Conservation (phyloP, 2,329 filamentous ascomycete species). For the Ascocoryne sarcoides region DNA sequence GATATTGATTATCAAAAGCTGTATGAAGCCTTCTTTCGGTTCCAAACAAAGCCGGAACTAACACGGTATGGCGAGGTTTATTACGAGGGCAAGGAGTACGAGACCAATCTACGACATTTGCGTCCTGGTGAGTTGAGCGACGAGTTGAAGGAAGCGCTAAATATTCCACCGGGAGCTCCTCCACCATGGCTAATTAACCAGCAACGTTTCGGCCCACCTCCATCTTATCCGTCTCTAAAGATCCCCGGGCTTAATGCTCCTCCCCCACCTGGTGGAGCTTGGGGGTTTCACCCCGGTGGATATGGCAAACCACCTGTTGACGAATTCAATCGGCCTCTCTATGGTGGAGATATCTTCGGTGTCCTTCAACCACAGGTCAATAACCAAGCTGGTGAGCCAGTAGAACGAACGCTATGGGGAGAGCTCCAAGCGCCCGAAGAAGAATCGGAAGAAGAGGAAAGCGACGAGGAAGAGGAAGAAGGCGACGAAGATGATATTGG, state of each 20-base stretch:
- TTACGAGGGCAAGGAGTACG: conserved; percentile 97
- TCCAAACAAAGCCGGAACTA: conserved; percentile 90
- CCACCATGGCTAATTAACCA: conserved; percentile 97
- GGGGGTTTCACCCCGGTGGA: conserved; percentile 92
- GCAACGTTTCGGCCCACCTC: conserved; percentile 86
- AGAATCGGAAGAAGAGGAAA: conserved; percentile 60
- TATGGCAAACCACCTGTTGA: conserved; percentile 95
- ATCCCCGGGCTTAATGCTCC: conserved; percentile 92
- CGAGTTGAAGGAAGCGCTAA: conserved; percentile 81
- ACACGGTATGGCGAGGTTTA: conserved; percentile 98
- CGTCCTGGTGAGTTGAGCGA: conserved; percentile 86
- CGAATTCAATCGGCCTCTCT: conserved; percentile 83
- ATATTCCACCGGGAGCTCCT: conserved; percentile 85
- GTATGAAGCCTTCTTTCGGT: conserved; percentile 96
- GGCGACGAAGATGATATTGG: conserved; percentile 53
- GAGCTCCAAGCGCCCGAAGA: conserved; percentile 76
- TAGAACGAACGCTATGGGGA: conserved; percentile 87
- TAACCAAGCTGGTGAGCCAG: conserved; percentile 60
- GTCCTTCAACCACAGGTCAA: conserved; percentile 55
- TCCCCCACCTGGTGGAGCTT: conserved; percentile 77
- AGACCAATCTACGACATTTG: conserved; percentile 86
- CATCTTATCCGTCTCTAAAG: conserved; percentile 90
- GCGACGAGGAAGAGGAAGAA: conserved; percentile 64
- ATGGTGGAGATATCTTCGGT: conserved; percentile 91
- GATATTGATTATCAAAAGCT: conserved; percentile 98